Conservation (phyloP, 768 basidiomycete species). For the Galerina marginata region DNA sequence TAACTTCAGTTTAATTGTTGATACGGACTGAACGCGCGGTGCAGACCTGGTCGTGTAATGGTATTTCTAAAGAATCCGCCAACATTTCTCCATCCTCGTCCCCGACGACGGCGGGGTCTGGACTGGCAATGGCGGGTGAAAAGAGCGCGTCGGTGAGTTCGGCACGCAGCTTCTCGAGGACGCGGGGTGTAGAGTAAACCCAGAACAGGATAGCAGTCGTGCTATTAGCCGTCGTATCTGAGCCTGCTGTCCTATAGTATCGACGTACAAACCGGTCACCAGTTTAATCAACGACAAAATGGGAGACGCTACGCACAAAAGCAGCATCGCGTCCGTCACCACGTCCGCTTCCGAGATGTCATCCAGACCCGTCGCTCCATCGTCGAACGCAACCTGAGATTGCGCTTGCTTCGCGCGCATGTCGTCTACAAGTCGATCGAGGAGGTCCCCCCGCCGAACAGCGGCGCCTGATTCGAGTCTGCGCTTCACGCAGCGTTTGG, state of each 20-base stretch:
- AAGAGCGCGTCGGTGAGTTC: slow-evolving; percentile 1
- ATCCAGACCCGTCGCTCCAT: background rate
- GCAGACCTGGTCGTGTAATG: slow-evolving; percentile 6
- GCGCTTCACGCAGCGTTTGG: slow-evolving; percentile 4
- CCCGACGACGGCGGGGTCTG: background rate
- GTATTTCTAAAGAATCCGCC: background rate
- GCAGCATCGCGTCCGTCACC: slow-evolving; percentile 8
- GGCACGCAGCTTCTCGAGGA: background rate
- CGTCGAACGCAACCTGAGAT: background rate
- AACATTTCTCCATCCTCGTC: background rate
- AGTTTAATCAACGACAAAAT: too few species aligned
- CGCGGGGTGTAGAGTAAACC: slow-evolving; percentile 9
- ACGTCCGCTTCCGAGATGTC: slow-evolving; percentile 7
- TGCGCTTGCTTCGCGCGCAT: slow-evolving; percentile 6
- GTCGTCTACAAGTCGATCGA: slow-evolving; percentile 8
- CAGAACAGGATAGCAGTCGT: slow-evolving; percentile 7
- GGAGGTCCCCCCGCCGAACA: slow-evolving; percentile 3
- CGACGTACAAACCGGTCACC: background rate
- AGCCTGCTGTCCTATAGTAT: background rate
- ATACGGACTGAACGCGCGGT: background rate
- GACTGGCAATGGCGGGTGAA: background rate
- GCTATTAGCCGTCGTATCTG: slow-evolving; percentile 9
- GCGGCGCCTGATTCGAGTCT: background rate
- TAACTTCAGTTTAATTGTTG: background rate
- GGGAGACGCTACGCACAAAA: background rate